Percentiles rank a stretch among this genome's conserved stretches.
phyloP scores from a whole-genome alignment of 2,329 filamentous ascomycete genomes.

The Lachnellula arida region DNA sequence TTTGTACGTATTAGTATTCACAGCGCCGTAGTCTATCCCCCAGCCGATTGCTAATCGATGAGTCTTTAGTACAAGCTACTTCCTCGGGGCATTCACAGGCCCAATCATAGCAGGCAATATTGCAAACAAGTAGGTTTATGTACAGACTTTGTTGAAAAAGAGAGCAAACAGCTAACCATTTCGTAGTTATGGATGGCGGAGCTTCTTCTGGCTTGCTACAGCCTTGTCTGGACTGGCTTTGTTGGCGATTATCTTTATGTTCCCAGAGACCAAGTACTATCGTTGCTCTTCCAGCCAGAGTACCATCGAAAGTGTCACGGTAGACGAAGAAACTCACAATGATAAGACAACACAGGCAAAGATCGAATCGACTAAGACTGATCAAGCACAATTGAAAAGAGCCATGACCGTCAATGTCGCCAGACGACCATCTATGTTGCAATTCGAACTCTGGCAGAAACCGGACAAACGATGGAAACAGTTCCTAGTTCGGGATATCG shows the following conservation, averaged over 20 bases:
- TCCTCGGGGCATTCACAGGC: too few relatives aligned
- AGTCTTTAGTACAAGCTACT: too few relatives aligned
- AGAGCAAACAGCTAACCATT: too few relatives aligned
- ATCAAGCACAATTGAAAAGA: too few relatives aligned
- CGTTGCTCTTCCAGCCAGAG: constrained; percentile 31
- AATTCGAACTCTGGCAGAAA: constrained; percentile 46
- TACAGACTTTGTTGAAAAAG: too few relatives aligned
- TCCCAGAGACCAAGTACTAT: constrained; percentile 59
- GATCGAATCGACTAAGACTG: too few relatives aligned
- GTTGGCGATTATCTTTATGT: constrained; percentile 51
- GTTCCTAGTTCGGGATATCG: constrained; percentile 54
- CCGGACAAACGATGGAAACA: constrained; percentile 42
- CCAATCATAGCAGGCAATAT: too few relatives aligned
- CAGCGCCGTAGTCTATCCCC: too few relatives aligned
- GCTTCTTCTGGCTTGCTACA: constrained; percentile 63
- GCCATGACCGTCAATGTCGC: constrained; percentile 33
- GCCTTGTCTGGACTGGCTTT: constrained; percentile 46
- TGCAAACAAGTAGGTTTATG: too few relatives aligned
- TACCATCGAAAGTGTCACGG: constrained; percentile 12
- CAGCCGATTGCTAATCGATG: too few relatives aligned
- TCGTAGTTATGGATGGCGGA: constrained; percentile 45
- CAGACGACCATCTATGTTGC: constrained; percentile 48
- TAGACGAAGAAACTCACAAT: constrained; percentile 7
- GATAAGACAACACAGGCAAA: background rate
- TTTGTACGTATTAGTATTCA: too few relatives aligned